Evolutionary conservation across 768 basidiomycete genomes (phyloP).

Genomic region (Leccinellum luteum): DNA sequence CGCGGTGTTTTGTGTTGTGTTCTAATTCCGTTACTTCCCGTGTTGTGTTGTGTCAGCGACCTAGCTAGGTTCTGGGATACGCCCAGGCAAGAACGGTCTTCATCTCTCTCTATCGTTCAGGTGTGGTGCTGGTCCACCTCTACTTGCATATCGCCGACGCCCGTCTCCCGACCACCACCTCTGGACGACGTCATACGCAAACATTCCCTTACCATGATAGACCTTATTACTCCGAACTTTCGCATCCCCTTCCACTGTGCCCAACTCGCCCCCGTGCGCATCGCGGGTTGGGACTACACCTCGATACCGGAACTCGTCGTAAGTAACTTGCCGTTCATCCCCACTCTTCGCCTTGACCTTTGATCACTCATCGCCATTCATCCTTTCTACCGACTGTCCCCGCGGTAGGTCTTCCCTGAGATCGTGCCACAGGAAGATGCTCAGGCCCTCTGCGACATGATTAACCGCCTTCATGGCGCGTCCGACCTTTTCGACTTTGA

Average conservation of each 20-base stretch:
- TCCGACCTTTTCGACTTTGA: conserved; percentile 14
- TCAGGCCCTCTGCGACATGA: conserved; percentile 17
- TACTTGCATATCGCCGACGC: background rate
- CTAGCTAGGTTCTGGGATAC: background rate
- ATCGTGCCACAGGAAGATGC: conserved; percentile 23
- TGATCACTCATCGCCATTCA: background rate
- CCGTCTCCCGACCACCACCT: background rate
- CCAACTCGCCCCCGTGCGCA: conserved; percentile 28
- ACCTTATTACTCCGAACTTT: conserved; percentile 21
- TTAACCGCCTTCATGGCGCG: conserved; percentile 16
- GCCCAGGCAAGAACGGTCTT: background rate
- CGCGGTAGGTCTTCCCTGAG: conserved; percentile 20
- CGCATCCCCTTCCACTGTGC: conserved; percentile 29
- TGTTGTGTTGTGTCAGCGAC: conserved; percentile 1
- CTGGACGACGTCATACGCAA: background rate
- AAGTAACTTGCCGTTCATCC: conserved; percentile 8
- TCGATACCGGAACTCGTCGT: conserved; percentile 27
- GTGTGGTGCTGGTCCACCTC: background rate
- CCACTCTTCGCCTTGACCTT: background rate
- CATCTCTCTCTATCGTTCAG: background rate
- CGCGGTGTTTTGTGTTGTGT: conserved; percentile 8
- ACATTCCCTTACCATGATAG: conserved; percentile 11
- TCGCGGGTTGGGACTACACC: conserved; percentile 29
- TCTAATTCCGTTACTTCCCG: conserved; percentile 11
- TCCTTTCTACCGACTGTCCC: too few relatives aligned